Base-by-base conservation (phyloP, 352 stramenopile species). In the Phytophthora kernoviae region DNA sequence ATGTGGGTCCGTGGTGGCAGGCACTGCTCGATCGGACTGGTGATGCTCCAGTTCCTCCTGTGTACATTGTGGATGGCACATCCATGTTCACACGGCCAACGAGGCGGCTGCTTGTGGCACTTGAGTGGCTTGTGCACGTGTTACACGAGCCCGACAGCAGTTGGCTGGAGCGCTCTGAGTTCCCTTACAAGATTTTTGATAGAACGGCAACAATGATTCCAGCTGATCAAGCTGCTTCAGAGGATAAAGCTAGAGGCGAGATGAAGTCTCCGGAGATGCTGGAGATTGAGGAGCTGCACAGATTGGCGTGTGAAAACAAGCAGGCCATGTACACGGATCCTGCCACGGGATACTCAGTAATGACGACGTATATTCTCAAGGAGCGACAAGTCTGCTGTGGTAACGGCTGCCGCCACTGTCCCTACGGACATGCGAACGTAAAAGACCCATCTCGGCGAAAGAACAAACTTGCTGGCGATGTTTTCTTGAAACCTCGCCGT, bases 361-460 rank as follows among this genome's bases (percentile, higher is more conserved):
- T 98, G 73, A 98, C 91, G 1, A 72, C 83, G 43, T 57, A 93
- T 34, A 85, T 84, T 36, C 77, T 96, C 51, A 59, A 68, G 36
- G 68, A 86, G 27, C 79, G 88, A 46, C 90, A 94, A 42, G 83
- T 82, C 40, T 98, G 91, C 58, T 98, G 91, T 71, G 91, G 91
- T 32, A 91, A 87, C 46, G 83, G 87, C 17, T 98, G 91, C 67
- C 79, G 91, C 7, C 91, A 98, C 58, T 98, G 91, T 71, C 89
- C 89, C 0, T 98, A 90, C 43, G 77, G 83, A 45, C 89, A 97
- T 56, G 81, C 77, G 17, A 96, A 96, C 51, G 82, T 91, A 11
- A 73, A 75, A 18, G 66, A 84, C 27, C 64, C 68, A 1, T 58
- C 72, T 5, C 56, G 59, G 1, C 73, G 77, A 14, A 79, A 56